Evolutionary conservation across 106 monocot species (phyloP), one percentile per base, ranked within the genome.

Genomic region (Phalaenopsis aphrodite): DNA sequence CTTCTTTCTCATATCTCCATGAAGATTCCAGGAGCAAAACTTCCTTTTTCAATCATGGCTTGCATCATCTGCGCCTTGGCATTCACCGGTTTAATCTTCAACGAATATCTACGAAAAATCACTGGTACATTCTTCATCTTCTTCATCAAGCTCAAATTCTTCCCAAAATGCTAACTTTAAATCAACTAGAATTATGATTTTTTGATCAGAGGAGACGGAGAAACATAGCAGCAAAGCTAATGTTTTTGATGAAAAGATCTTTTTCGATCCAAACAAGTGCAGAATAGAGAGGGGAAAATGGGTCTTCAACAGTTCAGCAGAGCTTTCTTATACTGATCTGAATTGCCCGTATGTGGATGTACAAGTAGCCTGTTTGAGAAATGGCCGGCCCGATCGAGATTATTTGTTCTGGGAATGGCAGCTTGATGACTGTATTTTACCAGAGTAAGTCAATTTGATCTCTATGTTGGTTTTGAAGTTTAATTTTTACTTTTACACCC

Each of bases 61-160:
- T 72, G 82, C 24, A 42, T 87, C 72, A 84, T 90, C 42, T 65
- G 87, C 45, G 83, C 81, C 38, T 38, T 90, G 7, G 88, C 88
- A 66, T 79, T 95, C 41, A 79, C 85, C 2, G 92, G 88, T 12
- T 10, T 92, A 8, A 83, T 95, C 11, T 84, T 92, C 87, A 86
- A 88, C 1, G 92, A 95, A 66, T 90, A 95, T 77, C 88, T 95
- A 41, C 87, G 88, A 5, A 80, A 83, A 58, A 83, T 95, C 79
- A 86, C 90, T 7, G 87, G 88, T 82, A 83, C 71, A 79, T 84
- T 30, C 30, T 30, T 30, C 30, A 30, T 30, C 30, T 77, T 56
- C 78, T 82, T 67, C 52, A 41, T 83, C 81, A 92, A 85, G 87
- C 45, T 85, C 74, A 87, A 69, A 83, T 39, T 39, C 71, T 71